Base-by-base conservation (phyloP, 345 rosid genomes). In the Balakata baccata region DNA sequence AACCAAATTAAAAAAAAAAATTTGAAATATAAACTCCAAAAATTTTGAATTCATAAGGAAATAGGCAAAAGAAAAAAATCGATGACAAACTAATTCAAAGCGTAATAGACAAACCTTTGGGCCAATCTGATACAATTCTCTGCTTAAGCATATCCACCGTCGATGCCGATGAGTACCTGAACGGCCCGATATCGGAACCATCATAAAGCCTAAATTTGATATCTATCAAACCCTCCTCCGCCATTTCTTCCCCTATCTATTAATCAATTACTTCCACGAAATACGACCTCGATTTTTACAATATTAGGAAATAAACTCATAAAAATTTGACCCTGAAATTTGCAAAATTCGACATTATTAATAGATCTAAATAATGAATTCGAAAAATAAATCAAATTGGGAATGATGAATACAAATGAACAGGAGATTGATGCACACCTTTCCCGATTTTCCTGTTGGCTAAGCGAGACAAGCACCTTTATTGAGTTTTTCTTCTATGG, bases 111-210 rank as follows among this genome's bases (percentile, higher is more conserved):
- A 3, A 74, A 91, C 97, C 98, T 89, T 86, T 91, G 59, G 98
- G 98, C 97, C 97, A 93, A 85, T 93, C 97, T 46, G 93, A 87
- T 73, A 93, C 92, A 63, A 91, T 86, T 73, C 97, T 81, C 81
- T 93, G 98, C 87, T 93, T 93, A 65, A 93, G 89, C 83, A 87
- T 78, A 76, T 93, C 98, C 6, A 93, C 86, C 5, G 98, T 93
- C 9, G 98, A 93, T 0, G 96, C 85, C 18, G 92, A 61, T 2
- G 96, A 86, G 90, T 88, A 93, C 62, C 87, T 86, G 79, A 93
- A 89, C 0, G 98, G 98, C 9, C 98, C 98, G 84, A 93, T 85
- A 66, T 93, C 98, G 29, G 97, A 91, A 63, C 97, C 98, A 80
- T 93, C 98, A 76, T 85, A 93, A 63, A 93, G 80, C 86, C 96